Base-by-base conservation (phyloP, 2,329 filamentous ascomycete species). In the Juglanconis oblonga region DNA sequence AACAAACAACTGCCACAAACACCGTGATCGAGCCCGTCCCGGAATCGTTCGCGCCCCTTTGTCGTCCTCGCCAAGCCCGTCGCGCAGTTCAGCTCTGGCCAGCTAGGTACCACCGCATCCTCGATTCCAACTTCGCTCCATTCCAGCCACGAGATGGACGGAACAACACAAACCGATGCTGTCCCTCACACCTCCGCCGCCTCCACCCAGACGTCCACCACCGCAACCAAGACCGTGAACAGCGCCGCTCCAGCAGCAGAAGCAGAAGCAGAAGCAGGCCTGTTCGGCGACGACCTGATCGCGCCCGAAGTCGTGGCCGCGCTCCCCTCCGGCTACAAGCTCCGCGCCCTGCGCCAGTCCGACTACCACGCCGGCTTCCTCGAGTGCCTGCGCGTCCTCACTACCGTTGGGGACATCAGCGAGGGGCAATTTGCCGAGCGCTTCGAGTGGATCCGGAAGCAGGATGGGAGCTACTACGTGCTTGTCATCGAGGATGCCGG, bases 351-450 rank as follows among this genome's bases (percentile, higher is more conserved):
- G 53, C 86, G 88, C 68, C 85, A 85, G 67, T 83, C 82, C 68
- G 95, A 99, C 77, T 97, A 88, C 77, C 78, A 84, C 59, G 83
- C 82, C 38, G 92, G 92, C 64, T 97, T 97, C 75, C 87, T 99
- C 67, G 92, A 97, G 71, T 94, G 95, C 62, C 81, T 99, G 65
- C 87, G 92, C 50, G 92, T 97, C 42, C 81, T 99, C 69, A 98
- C 95, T 2, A 95, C 91, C 7, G 94, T 98, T 31, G 95, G 95
- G 64, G 92, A 97, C 63, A 88, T 97, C 67, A 83, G 81, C 52
- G 83, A 90, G 72, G 83, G 86, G 62, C 82, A 86, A 62, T 98
- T 94, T 80, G 82, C 87, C 67, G 81, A 89, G 71, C 87, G 92
- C 61, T 98, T 91, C 76, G 86, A 92, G 65, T 93, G 89, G 84